Evolutionary conservation across 2,329 filamentous ascomycete species (phyloP).

Genomic region (Penicillium polonicum): DNA sequence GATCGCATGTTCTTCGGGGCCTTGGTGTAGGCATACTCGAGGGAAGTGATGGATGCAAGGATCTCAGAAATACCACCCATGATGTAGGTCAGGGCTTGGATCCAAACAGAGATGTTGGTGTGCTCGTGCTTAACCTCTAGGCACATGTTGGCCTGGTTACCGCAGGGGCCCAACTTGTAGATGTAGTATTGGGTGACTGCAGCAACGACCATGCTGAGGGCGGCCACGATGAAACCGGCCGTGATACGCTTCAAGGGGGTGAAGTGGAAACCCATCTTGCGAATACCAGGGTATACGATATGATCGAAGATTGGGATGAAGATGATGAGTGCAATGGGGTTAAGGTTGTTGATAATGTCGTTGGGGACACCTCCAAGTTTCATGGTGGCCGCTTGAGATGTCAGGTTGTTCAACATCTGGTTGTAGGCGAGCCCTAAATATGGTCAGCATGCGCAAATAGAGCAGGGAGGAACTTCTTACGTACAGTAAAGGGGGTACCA

Average conservation of each 20-base stretch:
- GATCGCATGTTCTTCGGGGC: slow-evolving; percentile 78
- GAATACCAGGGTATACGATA: slow-evolving; percentile 53
- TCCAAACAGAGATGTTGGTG: slow-evolving; percentile 64
- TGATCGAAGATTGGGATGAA: slow-evolving; percentile 56
- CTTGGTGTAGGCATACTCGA: slow-evolving; percentile 76
- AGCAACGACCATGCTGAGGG: slow-evolving; percentile 51
- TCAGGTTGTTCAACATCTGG: slow-evolving; percentile 56
- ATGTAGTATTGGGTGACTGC: slow-evolving; percentile 51
- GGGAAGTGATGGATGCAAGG: slow-evolving; percentile 59
- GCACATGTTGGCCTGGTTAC: slow-evolving; percentile 54
- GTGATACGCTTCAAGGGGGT: slow-evolving; percentile 56
- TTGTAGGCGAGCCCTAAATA: slow-evolving; percentile 49
- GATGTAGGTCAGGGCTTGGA: slow-evolving; percentile 51
- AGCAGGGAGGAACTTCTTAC: not conserved
- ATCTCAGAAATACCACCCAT: slow-evolving; percentile 59
- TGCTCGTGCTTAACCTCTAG: slow-evolving; percentile 42
- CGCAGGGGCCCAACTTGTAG: slow-evolving; percentile 64
- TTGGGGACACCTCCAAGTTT: slow-evolving; percentile 54
- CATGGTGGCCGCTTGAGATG: slow-evolving; percentile 57
- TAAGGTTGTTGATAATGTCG: slow-evolving; percentile 56
- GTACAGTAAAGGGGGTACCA: slow-evolving; percentile 54
- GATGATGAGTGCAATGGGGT: slow-evolving; percentile 54
- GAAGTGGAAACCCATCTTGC: slow-evolving; percentile 49
- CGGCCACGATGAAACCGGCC: slow-evolving; percentile 51
- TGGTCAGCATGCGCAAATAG: not conserved